A percentile compares a stretch with the other conserved stretches of the same genome.
Evolutionary conservation across 306 rosid genomes (phyloP).

Genomic region (Corylus avellana): DNA sequence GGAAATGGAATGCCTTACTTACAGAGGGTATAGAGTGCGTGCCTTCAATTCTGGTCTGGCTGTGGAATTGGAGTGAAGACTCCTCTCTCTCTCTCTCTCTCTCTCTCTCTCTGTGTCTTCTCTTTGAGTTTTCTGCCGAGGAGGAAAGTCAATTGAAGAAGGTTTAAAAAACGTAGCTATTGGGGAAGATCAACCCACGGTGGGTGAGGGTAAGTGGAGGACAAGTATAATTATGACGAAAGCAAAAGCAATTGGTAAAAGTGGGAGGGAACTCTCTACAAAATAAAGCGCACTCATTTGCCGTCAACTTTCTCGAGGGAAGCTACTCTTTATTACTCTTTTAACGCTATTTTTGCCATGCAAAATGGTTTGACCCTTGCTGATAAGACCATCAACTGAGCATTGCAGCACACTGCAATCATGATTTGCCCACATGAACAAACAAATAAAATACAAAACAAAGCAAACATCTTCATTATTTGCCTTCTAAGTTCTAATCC

Average conservation of each 20-base stretch:
- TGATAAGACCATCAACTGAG: conserved; percentile 5
- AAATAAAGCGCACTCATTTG: conserved; percentile 69
- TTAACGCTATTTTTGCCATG: conserved; percentile 38
- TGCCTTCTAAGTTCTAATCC: background rate
- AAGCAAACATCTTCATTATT: too few relatives aligned
- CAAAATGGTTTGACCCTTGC: conserved; percentile 4
- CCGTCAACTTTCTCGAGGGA: conserved; percentile 52
- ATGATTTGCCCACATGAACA: background rate
- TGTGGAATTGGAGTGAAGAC: conserved; percentile 11
- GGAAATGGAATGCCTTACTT: conserved; percentile 31
- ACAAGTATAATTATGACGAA: conserved; percentile 59
- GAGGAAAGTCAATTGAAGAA: conserved; percentile 28
- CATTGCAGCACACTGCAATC: background rate
- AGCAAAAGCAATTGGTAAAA: conserved; percentile 60
- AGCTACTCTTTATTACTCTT: conserved; percentile 29
- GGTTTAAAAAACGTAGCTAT: conserved; percentile 24
- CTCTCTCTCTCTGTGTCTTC: background rate
- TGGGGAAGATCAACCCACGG: conserved; percentile 22
- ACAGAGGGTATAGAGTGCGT: conserved; percentile 28
- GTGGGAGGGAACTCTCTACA: conserved; percentile 80
- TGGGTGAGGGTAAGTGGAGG: conserved; percentile 48
- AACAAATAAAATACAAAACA: background rate
- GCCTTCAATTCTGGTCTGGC: conserved; percentile 33
- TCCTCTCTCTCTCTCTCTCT: background rate
- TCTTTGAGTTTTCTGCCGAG: background rate